A percentile compares a stretch with the other conserved stretches of the same genome.
Conservation (phyloP, 345 rosid genomes). For the Boechera retrofracta region DNA sequence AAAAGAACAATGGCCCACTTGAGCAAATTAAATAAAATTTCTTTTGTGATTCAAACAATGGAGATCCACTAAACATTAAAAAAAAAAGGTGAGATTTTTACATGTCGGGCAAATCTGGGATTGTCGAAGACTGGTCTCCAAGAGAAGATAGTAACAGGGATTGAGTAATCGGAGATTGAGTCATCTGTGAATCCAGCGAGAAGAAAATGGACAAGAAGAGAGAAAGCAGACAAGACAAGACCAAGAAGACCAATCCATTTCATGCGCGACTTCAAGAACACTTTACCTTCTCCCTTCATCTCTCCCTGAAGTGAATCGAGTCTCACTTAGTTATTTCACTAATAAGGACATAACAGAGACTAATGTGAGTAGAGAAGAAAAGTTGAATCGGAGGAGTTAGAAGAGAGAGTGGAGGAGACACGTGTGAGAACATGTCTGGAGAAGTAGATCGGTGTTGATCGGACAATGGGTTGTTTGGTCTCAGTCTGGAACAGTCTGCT, state of each 20-base stretch:
- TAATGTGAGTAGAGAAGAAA: slow-evolving; percentile 22
- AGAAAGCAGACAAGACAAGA: slow-evolving; percentile 70
- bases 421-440: slow-evolving; percentile 47
- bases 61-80: slow-evolving; percentile 25
- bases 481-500: slow-evolving; percentile 16
- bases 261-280: slow-evolving; percentile 72
- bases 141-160: slow-evolving; percentile 89
- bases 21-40: neutral
- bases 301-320: neutral
- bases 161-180: slow-evolving; percentile 75
- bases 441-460: slow-evolving; percentile 48
- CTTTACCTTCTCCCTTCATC: slow-evolving; percentile 88
- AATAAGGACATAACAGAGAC: slow-evolving; percentile 33
- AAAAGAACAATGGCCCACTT: slow-evolving; percentile 46
- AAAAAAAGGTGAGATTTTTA: slow-evolving; percentile 38
- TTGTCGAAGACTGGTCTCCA: slow-evolving; percentile 93
- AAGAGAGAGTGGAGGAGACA: slow-evolving; percentile 20
- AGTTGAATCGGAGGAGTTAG: neutral
- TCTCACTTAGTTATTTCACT: slow-evolving; percentile 10
- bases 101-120: slow-evolving; percentile 56
- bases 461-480: slow-evolving; percentile 45
- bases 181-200: slow-evolving; percentile 83
- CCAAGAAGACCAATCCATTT: slow-evolving; percentile 91
- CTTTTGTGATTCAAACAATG: slow-evolving; percentile 28
- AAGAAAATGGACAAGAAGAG: slow-evolving; percentile 76